phyloP scores from a whole-genome alignment of 1,139 yeast genomes.

The Taiozyma sp. region DNA sequence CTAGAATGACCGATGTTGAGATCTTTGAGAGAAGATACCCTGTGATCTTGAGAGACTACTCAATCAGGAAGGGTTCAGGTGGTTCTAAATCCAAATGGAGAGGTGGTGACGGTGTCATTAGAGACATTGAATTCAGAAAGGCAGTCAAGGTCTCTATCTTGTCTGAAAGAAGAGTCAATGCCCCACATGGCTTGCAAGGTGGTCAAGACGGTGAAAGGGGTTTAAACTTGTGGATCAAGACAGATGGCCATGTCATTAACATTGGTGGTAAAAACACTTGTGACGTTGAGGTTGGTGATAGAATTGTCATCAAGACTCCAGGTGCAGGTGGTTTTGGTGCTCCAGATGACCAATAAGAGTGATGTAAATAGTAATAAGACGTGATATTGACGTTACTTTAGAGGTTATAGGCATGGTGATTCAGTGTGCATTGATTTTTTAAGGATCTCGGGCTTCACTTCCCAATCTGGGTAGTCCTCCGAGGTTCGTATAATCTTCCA shows the following conservation, averaged over 20 bases:
- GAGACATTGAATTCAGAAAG: slow-evolving; percentile 56
- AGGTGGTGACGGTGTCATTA: slow-evolving; percentile 62
- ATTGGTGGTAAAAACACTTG: slow-evolving; percentile 44
- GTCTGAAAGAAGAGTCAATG: slow-evolving; percentile 54
- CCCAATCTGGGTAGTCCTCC: background rate
- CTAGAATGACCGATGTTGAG: slow-evolving; percentile 68
- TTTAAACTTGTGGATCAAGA: slow-evolving; percentile 47
- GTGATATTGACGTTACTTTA: background rate
- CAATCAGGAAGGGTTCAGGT: slow-evolving; percentile 51
- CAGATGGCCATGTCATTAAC: slow-evolving; percentile 31
- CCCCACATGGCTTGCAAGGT: slow-evolving; percentile 60
- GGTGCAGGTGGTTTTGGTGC: slow-evolving; percentile 54
- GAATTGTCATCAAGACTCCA: slow-evolving; percentile 48
- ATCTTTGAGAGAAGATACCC: slow-evolving; percentile 65
- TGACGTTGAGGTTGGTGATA: slow-evolving; percentile 45
- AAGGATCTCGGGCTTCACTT: background rate
- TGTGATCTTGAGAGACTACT: slow-evolving; percentile 50
- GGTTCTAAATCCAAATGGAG: slow-evolving; percentile 44
- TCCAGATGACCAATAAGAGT: background rate
- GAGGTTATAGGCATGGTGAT: too few species aligned
- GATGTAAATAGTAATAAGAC: background rate
- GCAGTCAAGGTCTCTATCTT: slow-evolving; percentile 55
- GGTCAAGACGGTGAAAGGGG: slow-evolving; percentile 60
- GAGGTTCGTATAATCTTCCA: background rate
- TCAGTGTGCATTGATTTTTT: background rate